Evolutionary conservation across 2,329 filamentous ascomycete genomes (phyloP).

Genomic region (Cryphonectria japonica): DNA sequence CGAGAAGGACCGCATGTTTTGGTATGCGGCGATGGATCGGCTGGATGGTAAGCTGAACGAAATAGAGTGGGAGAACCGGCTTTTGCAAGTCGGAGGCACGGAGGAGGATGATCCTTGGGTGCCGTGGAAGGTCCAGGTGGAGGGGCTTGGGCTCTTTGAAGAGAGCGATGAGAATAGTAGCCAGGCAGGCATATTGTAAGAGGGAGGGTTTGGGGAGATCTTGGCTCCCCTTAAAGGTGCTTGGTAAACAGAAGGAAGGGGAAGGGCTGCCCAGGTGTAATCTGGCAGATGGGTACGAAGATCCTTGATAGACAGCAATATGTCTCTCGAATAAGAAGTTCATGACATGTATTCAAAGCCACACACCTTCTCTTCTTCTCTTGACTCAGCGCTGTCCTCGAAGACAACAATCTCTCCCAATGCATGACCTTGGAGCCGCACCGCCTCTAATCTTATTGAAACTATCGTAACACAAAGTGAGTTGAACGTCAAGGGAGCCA

Average conservation of each 20-base stretch:
- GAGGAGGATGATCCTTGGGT: background rate
- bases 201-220: background rate
- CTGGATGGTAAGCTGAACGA: background rate
- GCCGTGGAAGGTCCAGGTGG: background rate
- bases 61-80: background rate
- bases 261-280: background rate
- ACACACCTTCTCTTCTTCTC: background rate
- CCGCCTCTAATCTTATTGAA: too few relatives aligned
- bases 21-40: background rate
- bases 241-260: background rate
- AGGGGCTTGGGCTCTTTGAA: background rate
- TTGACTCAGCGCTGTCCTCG: too few relatives aligned
- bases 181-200: background rate
- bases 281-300: background rate
- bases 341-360: background rate
- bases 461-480: too few relatives aligned
- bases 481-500: too few relatives aligned
- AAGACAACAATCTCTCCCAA: too few relatives aligned
- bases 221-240: background rate
- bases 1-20: background rate
- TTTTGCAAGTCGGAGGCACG: background rate
- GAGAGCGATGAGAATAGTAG: background rate
- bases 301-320: background rate
- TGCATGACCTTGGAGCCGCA: too few relatives aligned
- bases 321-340: background rate